A percentile compares a stretch with the other conserved stretches of the same genome.
These are phyloP conservation scores for Vigna unguiculata DNA, from an alignment of 306 rosid species.

Conservation along the genomic window DNA sequence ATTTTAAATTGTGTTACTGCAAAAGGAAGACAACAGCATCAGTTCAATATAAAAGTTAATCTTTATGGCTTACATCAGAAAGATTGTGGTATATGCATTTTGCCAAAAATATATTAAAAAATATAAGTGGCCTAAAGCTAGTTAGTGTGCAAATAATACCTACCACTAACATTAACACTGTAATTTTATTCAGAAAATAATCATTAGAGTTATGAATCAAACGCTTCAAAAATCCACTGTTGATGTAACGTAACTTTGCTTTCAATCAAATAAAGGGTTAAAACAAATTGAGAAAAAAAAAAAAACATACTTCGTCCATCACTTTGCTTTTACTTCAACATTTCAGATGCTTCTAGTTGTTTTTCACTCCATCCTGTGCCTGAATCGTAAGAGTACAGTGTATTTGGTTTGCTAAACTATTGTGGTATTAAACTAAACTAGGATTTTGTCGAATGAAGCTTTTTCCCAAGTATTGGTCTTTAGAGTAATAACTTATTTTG, in stretches of 20 bases:
- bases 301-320: neutral
- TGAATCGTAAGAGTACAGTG: neutral
- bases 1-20: neutral
- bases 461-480: no score
- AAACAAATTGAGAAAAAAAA: neutral
- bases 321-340: slow-evolving; percentile 21
- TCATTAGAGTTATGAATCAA: neutral
- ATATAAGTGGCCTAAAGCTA: neutral
- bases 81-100: neutral
- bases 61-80: neutral
- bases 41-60: neutral
- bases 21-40: neutral
- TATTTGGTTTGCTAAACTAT: no score
- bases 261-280: slow-evolving; percentile 6
- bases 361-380: neutral
- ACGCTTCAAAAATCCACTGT: neutral
- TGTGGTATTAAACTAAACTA: no score
- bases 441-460: no score
- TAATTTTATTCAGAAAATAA: neutral
- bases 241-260: slow-evolving; percentile 4
- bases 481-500: no score
- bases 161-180: neutral
- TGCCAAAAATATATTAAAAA: neutral
- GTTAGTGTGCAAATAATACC: neutral
- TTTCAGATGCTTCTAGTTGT: neutral